Evolutionary conservation across 225 moss, liverwort and hornwort species (phyloP), one percentile per base, ranked within the genome.

Genomic region (Pseudisothecium myosuroides): DNA sequence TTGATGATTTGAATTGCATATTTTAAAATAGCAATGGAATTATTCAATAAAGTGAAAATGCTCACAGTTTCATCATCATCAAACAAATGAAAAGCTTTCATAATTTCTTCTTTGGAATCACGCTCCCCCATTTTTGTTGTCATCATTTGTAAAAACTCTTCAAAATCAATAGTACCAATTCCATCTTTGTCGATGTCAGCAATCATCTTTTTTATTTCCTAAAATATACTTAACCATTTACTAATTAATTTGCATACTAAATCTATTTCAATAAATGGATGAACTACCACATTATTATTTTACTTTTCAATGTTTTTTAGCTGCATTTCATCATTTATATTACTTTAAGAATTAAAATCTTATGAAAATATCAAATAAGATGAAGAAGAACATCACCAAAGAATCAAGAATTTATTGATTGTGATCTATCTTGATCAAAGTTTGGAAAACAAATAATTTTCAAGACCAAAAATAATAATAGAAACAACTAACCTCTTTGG

Each of bases 171-270:
- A 54, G 92, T 96, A 67, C 90, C 91, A 90, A 88, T 96, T 83
- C 96, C 96, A 93, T 98, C 96, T 90, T 96, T 97, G 88, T 96
- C 90, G 19, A 96, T 96, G 85, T 97, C 94, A 72, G 89, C 94
- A 41, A 98, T 96, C 96, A 96, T 98, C 89, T 96, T 98, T 91
- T 96, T 98, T 60, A 98, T 97, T 92, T 98, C 98, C 98, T 98
- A 95, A 54, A 91, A 88, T 56, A 49, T 17, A 77, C 5, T 62
- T 80, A 9, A 55, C 12, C 62, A 76, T 36, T 66, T 83, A 83
- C 62, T 1, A 49, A 76, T 54, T 47, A 75, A 20, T 0, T 52
- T 52, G 5, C 5, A 52, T 9, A 45, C 6, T 52, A n/a, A 50
- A 52, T 67, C 8, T 66, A 65, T 83, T 12, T 37, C 12, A 83